Conservation (phyloP, 805 yeast genomes). For the Saturnispora saitoi region DNA sequence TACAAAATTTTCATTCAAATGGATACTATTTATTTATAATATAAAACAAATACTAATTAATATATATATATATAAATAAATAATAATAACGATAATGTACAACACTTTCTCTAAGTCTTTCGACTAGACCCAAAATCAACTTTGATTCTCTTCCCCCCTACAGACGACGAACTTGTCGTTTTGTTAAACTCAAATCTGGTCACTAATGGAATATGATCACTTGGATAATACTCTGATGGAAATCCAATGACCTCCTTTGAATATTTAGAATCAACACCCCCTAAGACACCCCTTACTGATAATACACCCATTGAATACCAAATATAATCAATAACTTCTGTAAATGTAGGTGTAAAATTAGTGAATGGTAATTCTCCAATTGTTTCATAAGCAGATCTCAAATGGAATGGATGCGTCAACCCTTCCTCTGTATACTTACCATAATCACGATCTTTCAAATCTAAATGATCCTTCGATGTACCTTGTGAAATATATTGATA, state of each 20-base stretch:
- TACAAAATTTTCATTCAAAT: not conserved
- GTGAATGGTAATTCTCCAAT: conserved; percentile 92
- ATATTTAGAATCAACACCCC: conserved; percentile 75
- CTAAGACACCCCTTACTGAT: conserved; percentile 77
- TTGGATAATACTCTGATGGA: conserved; percentile 89
- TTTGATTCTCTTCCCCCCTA: conserved; percentile 17
- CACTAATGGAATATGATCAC: conserved; percentile 88
- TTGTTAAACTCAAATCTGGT: conserved; percentile 68
- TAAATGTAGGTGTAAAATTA: conserved; percentile 87
- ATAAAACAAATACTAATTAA: not conserved
- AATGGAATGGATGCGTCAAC: conserved; percentile 67
- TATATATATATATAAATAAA: not conserved
- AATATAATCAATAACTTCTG: conserved; percentile 88
- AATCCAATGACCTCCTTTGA: conserved; percentile 74
- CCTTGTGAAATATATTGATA: conserved; percentile 84
- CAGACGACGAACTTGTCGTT: conserved; percentile 11
- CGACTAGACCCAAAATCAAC: conserved; percentile 23
- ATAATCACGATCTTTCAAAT: conserved; percentile 78
- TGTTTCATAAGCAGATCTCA: conserved; percentile 77
- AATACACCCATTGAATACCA: conserved; percentile 86
- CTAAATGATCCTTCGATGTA: conserved; percentile 65
- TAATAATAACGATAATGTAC: conserved; percentile 1
- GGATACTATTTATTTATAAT: not conserved
- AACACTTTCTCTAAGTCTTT: conserved; percentile 18
- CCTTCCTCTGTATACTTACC: conserved; percentile 89